A percentile compares a stretch with the other conserved stretches of the same genome.
Conservation (phyloP, 345 rosid genomes). For the Syzygium jambos region DNA sequence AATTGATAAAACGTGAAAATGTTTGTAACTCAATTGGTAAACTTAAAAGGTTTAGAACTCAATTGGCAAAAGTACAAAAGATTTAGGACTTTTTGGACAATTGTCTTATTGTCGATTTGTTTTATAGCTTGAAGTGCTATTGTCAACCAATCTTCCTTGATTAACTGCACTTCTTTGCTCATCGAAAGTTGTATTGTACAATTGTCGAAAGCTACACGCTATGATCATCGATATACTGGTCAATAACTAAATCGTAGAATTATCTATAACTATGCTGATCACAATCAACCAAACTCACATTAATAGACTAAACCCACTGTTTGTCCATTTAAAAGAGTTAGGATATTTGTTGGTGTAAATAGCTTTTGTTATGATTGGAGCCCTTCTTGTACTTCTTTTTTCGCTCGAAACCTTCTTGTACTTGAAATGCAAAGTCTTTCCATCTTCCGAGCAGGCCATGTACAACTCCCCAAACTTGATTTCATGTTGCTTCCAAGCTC, state of each 20-base stretch:
- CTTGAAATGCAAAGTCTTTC: not conserved
- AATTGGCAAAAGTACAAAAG: too few relatives aligned
- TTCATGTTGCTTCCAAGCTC: not conserved
- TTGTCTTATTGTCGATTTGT: not conserved
- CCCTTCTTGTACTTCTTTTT: not conserved
- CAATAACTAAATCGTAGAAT: too few relatives aligned
- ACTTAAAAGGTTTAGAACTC: too few relatives aligned
- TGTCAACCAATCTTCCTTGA: not conserved
- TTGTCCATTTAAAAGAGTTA: not conserved
- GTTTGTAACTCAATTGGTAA: too few relatives aligned
- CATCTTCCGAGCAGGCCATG: not conserved
- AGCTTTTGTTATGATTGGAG: not conserved
- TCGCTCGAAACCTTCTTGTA: not conserved
- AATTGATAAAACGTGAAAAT: too few relatives aligned
- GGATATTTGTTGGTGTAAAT: not conserved
- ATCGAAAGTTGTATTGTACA: not conserved
- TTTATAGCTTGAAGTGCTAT: not conserved
- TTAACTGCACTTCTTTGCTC: not conserved
- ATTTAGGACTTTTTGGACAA: too few relatives aligned
- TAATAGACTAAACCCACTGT: not conserved
- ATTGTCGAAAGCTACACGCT: not conserved
- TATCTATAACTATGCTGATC: not conserved
- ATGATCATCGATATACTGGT: not conserved
- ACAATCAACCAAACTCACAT: not conserved
- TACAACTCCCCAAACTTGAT: not conserved